Evolutionary conservation across 352 stramenopile genomes (phyloP), one percentile per base, ranked within the genome.

Genomic region (Pythium aphanidermatum): DNA sequence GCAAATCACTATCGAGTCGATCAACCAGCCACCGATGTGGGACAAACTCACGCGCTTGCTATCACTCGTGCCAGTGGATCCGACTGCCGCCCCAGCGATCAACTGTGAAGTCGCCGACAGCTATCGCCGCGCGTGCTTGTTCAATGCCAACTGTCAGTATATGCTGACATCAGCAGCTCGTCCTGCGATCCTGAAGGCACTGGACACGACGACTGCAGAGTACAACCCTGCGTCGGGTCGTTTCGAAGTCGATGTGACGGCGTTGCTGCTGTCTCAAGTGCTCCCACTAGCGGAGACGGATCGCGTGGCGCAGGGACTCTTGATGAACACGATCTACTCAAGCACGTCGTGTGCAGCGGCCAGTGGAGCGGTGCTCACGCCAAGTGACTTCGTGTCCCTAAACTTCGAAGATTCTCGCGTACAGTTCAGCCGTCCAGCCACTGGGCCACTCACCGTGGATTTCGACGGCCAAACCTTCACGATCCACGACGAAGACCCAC

Each of bases 31-130:
- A 2, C 52, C 52, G 11, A 25, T 46, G 7, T 54, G 37, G 52
- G 41, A 54, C n/a, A 33, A 46, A 45, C 39, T 60, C 3, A 23
- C 23, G 3, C 42, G 24, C 5, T 4, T 44, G 12, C 32, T 60
- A 3, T 40, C 38, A 0, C 25, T 43, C 3, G 13, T 29, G 1
- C 36, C 51, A 10, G 12, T 19, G 11, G 24, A 17, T 10, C 21
- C 17, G 14, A 1, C 30, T 23, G 8, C 3, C 34, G 11, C 35
- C n/a, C 31, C 11, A 7, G 4, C 16, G 8, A 16, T 39, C 3
- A 13, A 40, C n/a, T 60, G 52, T 14, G 5, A 19, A 4, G 26
- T 7, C 0, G 42, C 21, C 11, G 24, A 44, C 3, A 14, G 30
- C 8, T 12, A 25, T 9, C 44, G 29, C 9, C 21, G 25, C 4